Base-by-base conservation (phyloP, 352 stramenopile species). In the Phytopythium montanum region DNA sequence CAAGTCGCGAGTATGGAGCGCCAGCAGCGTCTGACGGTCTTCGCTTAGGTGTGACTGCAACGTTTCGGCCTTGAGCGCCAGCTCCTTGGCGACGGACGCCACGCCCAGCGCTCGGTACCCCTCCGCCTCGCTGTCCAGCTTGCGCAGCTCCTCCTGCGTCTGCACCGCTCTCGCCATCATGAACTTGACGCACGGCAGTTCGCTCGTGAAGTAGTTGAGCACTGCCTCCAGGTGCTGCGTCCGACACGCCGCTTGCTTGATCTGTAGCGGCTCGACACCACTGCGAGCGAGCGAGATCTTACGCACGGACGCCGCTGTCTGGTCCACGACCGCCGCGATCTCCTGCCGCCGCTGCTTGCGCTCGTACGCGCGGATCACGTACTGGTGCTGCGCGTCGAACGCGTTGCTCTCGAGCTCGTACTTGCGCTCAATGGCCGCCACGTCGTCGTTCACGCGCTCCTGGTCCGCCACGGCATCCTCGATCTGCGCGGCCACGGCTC, bases 101-200 rank as follows among this genome's bases (percentile, higher is more conserved):
- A 88, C 80, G 5, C 81, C 81, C 10, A 91, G 65, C 6, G 72
- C 67, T 18, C 75, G 71, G 48, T 90, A 88, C 12, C 68, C 73
- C 12, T 75, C 61, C 1, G 73, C 72, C 64, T 94, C 77, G 14
- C 66, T 53, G 31, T 61, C 54, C 42, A 79, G 54, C 45, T 80
- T 69, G 18, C 68, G 51, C 45, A 86, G 31, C 38, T 88, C 59
- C 2, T 61, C 34, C 33, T 81, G 61, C 5, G 75, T 72, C 36
- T 90, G 73, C 31, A 75, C 61, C 1, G 87, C 75, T 7, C 85
- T 76, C 10, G 72, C 75, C 65, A 80, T 77, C 77, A 92, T 92
- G 54, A 92, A 92, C 62, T 91, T 86, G 13, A 92, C 66, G 45
- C 85, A 94, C 23, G 81, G 82, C 51, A 90, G 54, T 44, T 94